These are phyloP conservation scores for Trifolium dubium DNA, from an alignment of 306 rosid species.

Conservation along the genomic window DNA sequence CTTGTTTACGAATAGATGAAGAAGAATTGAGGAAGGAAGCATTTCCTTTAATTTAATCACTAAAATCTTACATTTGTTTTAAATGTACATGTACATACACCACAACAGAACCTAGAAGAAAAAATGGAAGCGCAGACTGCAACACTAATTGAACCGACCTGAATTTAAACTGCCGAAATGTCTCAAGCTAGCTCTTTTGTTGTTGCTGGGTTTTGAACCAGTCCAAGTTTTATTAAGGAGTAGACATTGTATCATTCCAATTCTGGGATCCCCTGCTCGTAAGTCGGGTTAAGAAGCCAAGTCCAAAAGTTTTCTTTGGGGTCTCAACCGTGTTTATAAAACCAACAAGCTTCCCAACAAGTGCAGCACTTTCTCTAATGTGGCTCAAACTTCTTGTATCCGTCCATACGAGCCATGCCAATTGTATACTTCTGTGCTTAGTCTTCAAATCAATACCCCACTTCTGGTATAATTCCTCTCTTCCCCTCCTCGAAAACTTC, in stretches of 20 bases:
- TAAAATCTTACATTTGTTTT: slow-evolving; percentile 36
- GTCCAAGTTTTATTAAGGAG: slow-evolving; percentile 23
- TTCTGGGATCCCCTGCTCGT: slow-evolving; percentile 36
- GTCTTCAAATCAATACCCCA: slow-evolving; percentile 73
- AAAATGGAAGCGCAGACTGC: slow-evolving; percentile 29
- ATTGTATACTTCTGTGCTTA: slow-evolving; percentile 72
- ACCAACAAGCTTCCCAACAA: slow-evolving; percentile 77
- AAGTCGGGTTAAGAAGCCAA: slow-evolving; percentile 57
- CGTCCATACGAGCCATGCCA: slow-evolving; percentile 68
- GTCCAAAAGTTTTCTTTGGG: slow-evolving; percentile 63
- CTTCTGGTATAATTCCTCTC: slow-evolving; percentile 61
- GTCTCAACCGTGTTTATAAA: slow-evolving; percentile 52
- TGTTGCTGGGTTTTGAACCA: too few species aligned
- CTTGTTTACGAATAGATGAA: slow-evolving; percentile 1
- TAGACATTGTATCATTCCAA: slow-evolving; percentile 60
- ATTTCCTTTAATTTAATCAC: slow-evolving; percentile 26
- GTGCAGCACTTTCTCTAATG: slow-evolving; percentile 69
- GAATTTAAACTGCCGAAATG: slow-evolving; percentile 4
- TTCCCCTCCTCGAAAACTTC: slow-evolving; percentile 64
- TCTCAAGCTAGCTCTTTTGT: slow-evolving; percentile 6
- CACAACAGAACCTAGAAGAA: slow-evolving; percentile 20
- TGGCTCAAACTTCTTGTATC: slow-evolving; percentile 63
- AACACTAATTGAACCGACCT: slow-evolving; percentile 24
- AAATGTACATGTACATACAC: slow-evolving; percentile 19
- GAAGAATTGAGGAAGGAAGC: slow-evolving; percentile 13